Evolutionary conservation across 345 rosid genomes (phyloP), one percentile per base, ranked within the genome.

Genomic region (Euphorbia lathyris): DNA sequence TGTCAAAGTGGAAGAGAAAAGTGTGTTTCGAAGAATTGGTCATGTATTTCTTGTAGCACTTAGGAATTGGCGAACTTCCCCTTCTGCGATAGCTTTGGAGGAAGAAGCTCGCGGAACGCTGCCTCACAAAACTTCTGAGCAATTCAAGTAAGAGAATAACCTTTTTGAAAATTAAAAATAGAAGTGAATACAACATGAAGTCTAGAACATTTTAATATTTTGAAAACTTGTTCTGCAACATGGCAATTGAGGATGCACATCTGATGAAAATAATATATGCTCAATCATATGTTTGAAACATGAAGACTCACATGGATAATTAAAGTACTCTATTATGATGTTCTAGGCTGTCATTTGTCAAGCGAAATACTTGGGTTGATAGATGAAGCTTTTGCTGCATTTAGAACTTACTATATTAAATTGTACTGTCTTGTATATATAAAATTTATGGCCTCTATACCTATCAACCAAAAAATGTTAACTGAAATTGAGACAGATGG

Each of bases 101-200:
- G 74, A 76, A 23, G 71, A 55, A 40, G 62, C 67, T 38, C 13
- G 34, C 17, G 70, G 70, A 65, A 57, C 29, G 17, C 43, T 19
- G 12, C 62, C 30, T 20, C 32, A 14, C 23, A 52, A 25, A 20
- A 50, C 34, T 45, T 60, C 75, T 48, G 63, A 65, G 48, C 71
- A 76, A 66, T 65, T 70, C 75, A 70, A 40, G 79, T 76, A 76
- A 76, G 79, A 53, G 38, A 63, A 57, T 12, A 6, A 27, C 11
- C 17, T 38, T 36, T 58, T 26, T 19, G 65, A 13, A 48, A 40
- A 45, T 50, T 22, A 7, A 5, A 63, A 34, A 19, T 36, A 47
- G 3, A 29, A 62, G 32, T 51, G 40, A 16, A 32, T 48, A 19
- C 67, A 20, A 19, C 34, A 32, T 61, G 7, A 5, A 26, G 17